phyloP scores from a whole-genome alignment of 495 filamentous ascomycete species.

The Neurospora africana region DNA sequence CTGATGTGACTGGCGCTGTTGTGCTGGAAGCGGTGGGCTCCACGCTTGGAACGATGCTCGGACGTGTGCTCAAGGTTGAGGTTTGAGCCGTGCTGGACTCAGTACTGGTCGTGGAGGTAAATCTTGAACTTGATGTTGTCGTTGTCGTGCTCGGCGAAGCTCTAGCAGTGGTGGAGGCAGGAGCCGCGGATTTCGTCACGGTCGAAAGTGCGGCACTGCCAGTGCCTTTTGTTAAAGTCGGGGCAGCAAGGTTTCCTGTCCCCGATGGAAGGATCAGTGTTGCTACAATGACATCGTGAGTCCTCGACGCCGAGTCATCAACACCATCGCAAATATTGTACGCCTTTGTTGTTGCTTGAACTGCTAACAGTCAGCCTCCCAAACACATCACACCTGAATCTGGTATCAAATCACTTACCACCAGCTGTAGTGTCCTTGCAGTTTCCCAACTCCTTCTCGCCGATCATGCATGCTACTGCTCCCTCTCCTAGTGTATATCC shows the following conservation, averaged over 20 bases:
- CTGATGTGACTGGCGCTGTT: neutral
- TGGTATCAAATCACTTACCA: slow-evolving; percentile 4
- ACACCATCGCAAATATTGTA: slow-evolving; percentile 51
- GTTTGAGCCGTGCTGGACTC: neutral
- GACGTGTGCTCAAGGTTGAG: neutral
- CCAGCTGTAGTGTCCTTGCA: slow-evolving; percentile 27
- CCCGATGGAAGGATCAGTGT: slow-evolving; percentile 36
- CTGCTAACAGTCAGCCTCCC: slow-evolving; percentile 19
- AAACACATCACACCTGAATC: neutral
- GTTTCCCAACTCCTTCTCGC: slow-evolving; percentile 29
- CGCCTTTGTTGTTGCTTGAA: slow-evolving; percentile 26
- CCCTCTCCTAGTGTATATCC: slow-evolving; percentile 64
- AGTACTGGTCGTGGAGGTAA: neutral
- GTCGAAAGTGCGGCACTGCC: slow-evolving; percentile 4
- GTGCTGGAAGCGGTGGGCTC: neutral
- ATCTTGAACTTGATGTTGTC: slow-evolving; percentile 8
- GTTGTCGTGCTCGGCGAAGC: slow-evolving; percentile 7
- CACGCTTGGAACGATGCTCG: neutral
- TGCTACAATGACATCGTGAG: slow-evolving; percentile 51
- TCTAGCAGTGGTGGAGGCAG: slow-evolving; percentile 6
- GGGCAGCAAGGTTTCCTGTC: slow-evolving; percentile 14
- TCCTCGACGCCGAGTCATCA: slow-evolving; percentile 41
- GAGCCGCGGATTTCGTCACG: slow-evolving; percentile 5
- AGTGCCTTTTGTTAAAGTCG: slow-evolving; percentile 11
- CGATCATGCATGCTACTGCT: slow-evolving; percentile 50